phyloP scores from a whole-genome alignment of 2,329 filamentous ascomycete species.

The Cladosporium sp. region DNA sequence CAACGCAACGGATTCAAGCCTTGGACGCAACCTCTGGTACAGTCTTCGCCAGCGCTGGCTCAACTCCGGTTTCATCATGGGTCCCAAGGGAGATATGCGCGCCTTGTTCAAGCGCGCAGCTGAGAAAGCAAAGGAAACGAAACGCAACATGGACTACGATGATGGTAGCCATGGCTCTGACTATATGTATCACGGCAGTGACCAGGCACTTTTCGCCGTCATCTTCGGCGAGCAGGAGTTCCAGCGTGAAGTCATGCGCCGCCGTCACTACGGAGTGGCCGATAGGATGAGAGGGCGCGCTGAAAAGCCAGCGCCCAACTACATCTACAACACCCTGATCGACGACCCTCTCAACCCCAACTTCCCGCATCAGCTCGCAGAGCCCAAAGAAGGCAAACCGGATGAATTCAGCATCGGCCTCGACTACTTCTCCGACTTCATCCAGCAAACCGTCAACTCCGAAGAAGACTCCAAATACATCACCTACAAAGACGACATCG shows the following conservation, averaged over 20 bases:
- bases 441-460: slow-evolving; percentile 17
- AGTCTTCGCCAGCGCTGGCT: slow-evolving; percentile 22
- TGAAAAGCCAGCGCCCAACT: neutral
- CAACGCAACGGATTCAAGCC: slow-evolving; percentile 19
- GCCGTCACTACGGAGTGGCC: slow-evolving; percentile 18
- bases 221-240: slow-evolving; percentile 29
- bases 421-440: slow-evolving; percentile 20
- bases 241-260: slow-evolving; percentile 26
- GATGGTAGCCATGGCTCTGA: slow-evolving; percentile 23
- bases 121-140: slow-evolving; percentile 19
- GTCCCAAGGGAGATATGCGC: slow-evolving; percentile 23
- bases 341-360: slow-evolving; percentile 18
- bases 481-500: slow-evolving; percentile 12
- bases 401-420: slow-evolving; percentile 20
- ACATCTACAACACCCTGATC: slow-evolving; percentile 16
- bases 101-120: slow-evolving; percentile 20
- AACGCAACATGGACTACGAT: slow-evolving; percentile 20
- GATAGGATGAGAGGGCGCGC: slow-evolving; percentile 13
- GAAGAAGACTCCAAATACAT: slow-evolving; percentile 18
- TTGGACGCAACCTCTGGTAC: slow-evolving; percentile 6
- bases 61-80: slow-evolving; percentile 24
- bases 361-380: slow-evolving; percentile 16
- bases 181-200: slow-evolving; percentile 23
- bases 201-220: slow-evolving; percentile 24
- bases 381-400: slow-evolving; percentile 16